A percentile compares a stretch with the other conserved stretches of the same genome.
Conservation (phyloP, 192 early-diverging fungal genomes). For the Coemansia sp. region DNA sequence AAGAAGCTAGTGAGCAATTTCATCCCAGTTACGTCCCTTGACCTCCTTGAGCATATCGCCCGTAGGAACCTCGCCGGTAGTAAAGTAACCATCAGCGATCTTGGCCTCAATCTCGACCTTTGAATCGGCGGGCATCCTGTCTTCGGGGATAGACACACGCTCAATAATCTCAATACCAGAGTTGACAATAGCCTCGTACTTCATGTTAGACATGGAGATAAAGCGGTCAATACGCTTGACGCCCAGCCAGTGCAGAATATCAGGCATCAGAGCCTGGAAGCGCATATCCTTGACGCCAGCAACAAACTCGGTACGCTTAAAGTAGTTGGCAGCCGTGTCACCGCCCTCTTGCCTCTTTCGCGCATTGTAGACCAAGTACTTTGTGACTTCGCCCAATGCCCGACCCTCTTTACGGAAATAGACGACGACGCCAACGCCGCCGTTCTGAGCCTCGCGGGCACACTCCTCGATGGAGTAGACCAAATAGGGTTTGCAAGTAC, state of each 20-base stretch:
- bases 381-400: conserved; percentile 93
- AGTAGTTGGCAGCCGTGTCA: conserved; percentile 89
- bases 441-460: conserved; percentile 84
- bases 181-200: conserved; percentile 90
- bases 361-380: conserved; percentile 96
- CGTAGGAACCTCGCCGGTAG: conserved; percentile 62
- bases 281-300: conserved; percentile 95
- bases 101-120: conserved; percentile 97
- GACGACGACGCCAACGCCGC: conserved; percentile 91
- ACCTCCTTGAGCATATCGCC: conserved; percentile 65
- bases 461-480: conserved; percentile 91
- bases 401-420: conserved; percentile 97
- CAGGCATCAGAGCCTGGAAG: conserved; percentile 97
- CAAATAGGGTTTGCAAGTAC: conserved; percentile 81
- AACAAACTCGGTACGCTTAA: conserved; percentile 83
- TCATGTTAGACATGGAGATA: conserved; percentile 87
- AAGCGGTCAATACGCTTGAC: conserved; percentile 92
- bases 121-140: conserved; percentile 86
- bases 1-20: conserved; percentile 47
- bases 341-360: conserved; percentile 83
- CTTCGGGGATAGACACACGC: conserved; percentile 86
- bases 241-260: conserved; percentile 95
- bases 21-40: conserved; percentile 86
- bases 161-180: conserved; percentile 89
- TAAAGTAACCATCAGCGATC: conserved; percentile 95